These are phyloP conservation scores for Oidium heveae DNA, from an alignment of 2,329 filamentous ascomycete genomes.

Conservation along the genomic window DNA sequence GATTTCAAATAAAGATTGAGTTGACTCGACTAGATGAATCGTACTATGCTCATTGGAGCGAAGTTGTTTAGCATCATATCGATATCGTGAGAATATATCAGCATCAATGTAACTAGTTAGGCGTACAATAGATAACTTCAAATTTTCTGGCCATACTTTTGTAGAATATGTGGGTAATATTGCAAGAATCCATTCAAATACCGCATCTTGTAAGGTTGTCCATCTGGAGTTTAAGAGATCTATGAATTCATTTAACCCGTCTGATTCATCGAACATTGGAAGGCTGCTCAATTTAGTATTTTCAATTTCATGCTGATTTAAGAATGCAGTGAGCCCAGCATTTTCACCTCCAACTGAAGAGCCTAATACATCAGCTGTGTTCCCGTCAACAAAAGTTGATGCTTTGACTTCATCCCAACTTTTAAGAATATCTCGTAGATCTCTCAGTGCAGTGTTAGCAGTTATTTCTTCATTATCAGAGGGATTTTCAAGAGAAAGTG, in stretches of 20 bases:
- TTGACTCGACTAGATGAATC: conserved; percentile 21
- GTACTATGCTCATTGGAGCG: conserved; percentile 10
- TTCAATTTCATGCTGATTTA: conserved; percentile 34
- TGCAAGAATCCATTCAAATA: conserved; percentile 29
- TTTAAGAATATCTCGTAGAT: conserved; percentile 15
- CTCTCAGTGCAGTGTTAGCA: conserved; percentile 12
- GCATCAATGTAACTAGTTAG: conserved; percentile 24
- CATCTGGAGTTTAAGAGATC: conserved; percentile 22
- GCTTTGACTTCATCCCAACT: conserved; percentile 18
- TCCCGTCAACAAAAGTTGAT: conserved; percentile 11
- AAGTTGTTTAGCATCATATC: conserved; percentile 17
- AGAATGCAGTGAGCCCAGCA: conserved; percentile 30
- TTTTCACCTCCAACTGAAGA: conserved; percentile 11
- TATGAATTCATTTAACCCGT: conserved; percentile 27
- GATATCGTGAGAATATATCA: conserved; percentile 22
- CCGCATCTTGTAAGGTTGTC: conserved; percentile 29
- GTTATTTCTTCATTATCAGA: conserved; percentile 5
- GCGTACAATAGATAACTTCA: conserved; percentile 31
- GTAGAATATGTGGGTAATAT: conserved; percentile 25
- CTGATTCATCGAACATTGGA: conserved; percentile 24
- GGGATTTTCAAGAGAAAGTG: conserved; percentile 5
- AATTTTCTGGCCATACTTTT: conserved; percentile 30
- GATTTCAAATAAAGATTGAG: conserved; percentile 37
- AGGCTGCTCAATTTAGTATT: conserved; percentile 24
- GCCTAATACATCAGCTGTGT: conserved; percentile 13